Base-by-base conservation (phyloP, 148 eudicot species). In the Rhododendron vialii region DNA sequence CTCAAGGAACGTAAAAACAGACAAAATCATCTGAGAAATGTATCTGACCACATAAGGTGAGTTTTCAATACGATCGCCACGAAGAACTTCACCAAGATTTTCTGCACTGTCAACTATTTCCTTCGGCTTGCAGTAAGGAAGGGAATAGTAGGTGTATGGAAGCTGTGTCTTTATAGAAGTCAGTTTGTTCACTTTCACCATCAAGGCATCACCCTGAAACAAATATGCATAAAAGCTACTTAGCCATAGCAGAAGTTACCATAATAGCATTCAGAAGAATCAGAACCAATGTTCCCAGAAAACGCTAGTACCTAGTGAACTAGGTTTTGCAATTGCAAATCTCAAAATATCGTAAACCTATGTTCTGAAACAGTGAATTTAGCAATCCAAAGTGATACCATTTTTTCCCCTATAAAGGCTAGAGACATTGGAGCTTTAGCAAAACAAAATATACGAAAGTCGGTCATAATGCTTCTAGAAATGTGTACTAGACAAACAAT, bases 171-270 rank as follows among this genome's bases (percentile, higher is more conserved):
- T 75, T 20, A 38, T 75, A 75, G 79, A 75, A 36, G 79, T 75
- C 79, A 75, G 79, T 75, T 75, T 75, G 79, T 75, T 75, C 79
- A 75, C 79, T 75, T 75, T 75, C 79, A 75, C 79, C 79, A 35
- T 75, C 79, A 75, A 75, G 20, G 13, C 0, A 3, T 75, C 79
- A 41, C 79, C 79, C 79, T 75, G 79, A 17, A 75, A 18, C 79
- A 75, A 75, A 75, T 75, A 75, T 17, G 1, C 79, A 57, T 81
- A 81, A 35, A 55, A 81, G 47, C 35, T 55, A 33, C 45, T 50
- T 55, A 30, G 14, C 18, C 45, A 1, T 3, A 1, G 28, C 59
- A 8, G 47, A 35, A 57, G 7, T 17, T 33, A 55, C 24, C 8
- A 35, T 20, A 35, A 81, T 33, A 81, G 83, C 69, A 33, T 10